Evolutionary conservation across 208 protist genomes (phyloP).

Genomic region (Trypanosoma platydactyli): DNA sequence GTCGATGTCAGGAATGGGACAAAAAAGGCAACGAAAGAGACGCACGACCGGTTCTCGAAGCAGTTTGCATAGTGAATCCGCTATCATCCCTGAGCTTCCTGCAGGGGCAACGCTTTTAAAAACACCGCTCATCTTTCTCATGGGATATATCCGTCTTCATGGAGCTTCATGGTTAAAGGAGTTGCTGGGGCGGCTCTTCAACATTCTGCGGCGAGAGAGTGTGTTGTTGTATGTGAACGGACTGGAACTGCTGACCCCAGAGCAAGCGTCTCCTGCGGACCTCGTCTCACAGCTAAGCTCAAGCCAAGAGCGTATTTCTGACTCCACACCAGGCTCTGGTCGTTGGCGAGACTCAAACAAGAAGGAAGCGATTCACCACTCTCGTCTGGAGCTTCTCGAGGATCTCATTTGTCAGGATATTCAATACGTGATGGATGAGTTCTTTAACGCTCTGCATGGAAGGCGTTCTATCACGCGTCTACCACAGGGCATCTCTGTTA

Average conservation of each 20-base stretch:
- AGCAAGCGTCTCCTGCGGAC: not conserved
- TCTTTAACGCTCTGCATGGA: conserved; percentile 77
- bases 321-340: conserved; percentile 2
- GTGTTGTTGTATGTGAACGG: conserved; percentile 87
- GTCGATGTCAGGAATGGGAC: not conserved
- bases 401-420: conserved; percentile 86
- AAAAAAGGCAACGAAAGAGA: conserved; percentile 8
- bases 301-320: conserved; percentile 13
- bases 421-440: conserved; percentile 74
- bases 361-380: conserved; percentile 25
- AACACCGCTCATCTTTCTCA: conserved; percentile 69
- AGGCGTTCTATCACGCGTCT: conserved; percentile 63
- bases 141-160: conserved; percentile 83
- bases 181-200: conserved; percentile 70
- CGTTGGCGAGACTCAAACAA: conserved; percentile 4
- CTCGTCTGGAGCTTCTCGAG: conserved; percentile 57
- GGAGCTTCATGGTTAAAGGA: conserved; percentile 80
- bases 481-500: conserved; percentile 70
- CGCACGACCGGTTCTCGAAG: not conserved
- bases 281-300: conserved; percentile 4
- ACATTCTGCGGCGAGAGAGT: conserved; percentile 73
- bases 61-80: not conserved
- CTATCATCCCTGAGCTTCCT: not conserved
- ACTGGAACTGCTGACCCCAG: conserved; percentile 49
- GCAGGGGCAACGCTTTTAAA: conserved; percentile 42